Base-by-base conservation (phyloP, 305 asterid species). In the Fraxinus velutina region DNA sequence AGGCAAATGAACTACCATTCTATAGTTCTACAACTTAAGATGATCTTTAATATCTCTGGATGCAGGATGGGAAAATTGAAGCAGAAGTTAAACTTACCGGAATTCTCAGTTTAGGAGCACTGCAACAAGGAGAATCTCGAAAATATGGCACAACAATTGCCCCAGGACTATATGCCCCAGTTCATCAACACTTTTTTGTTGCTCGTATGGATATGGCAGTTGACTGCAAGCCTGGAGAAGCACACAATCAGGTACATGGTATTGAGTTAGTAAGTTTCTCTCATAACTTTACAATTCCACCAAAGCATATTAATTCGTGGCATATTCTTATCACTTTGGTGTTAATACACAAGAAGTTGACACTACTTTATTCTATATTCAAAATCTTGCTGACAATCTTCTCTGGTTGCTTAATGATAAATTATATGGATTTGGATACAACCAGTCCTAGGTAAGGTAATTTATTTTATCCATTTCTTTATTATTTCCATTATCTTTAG, bases 51-150 rank as follows among this genome's bases (percentile, higher is more conserved):
- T 55, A 19, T 33, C 37, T 22, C 37, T 64, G 83, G 79, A 44
- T 82, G 81, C 90, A 95, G 99, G 99, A 96, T 90, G 99, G 99
- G n/a, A 96, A 96, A 92, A 94, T 96, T 80, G 98, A 96, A 89
- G 99, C 99, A 32, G 97, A 94, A 89, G 97, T 96, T 78, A 96
- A 91, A 86, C 98, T 96, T 78, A 96, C 99, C 47, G 99, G 99
- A 50, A 89, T 96, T 86, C 97, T 96, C 79, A 96, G 99, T 86
- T 86, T 96, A 81, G 99, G 99, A 84, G 95, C 99, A 75, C 85
- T 96, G 82, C 99, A 90, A 81, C 98, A 95, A 42, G 99, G 99
- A 64, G 99, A 96, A 84, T 76, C 57, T 86, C 90, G 99, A 84
- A 96, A 93, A 87, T 96, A 94, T 82, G 99, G 99, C 57, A 93